phyloP scores from a whole-genome alignment of 169 alveolate species.

The Cryptosporidium felis region DNA sequence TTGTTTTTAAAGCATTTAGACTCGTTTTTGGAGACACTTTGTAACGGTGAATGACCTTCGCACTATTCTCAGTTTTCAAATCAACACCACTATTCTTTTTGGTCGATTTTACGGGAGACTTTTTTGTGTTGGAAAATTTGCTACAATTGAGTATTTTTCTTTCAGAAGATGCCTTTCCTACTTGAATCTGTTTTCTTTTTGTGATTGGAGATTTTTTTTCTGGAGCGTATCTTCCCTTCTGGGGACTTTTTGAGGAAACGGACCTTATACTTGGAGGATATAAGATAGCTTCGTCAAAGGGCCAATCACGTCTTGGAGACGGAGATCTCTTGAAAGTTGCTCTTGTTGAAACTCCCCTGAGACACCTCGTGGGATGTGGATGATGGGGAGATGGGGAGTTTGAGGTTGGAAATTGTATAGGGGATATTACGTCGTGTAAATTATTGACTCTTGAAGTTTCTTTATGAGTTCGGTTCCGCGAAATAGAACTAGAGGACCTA shows the following conservation, averaged over 20 bases:
- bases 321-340: constrained; percentile 60
- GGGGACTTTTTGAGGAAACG: not conserved
- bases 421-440: too few species aligned
- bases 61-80: not conserved
- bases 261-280: constrained; percentile 57
- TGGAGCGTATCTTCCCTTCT: not conserved
- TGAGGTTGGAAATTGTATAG: too few species aligned
- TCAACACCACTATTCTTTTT: not conserved
- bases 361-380: constrained; percentile 62
- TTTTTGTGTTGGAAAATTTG: not conserved
- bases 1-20: not conserved
- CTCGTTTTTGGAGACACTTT: not conserved
- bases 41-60: not conserved
- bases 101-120: not conserved
- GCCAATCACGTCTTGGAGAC: constrained; percentile 64
- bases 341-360: constrained; percentile 67
- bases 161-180: not conserved
- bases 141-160: not conserved
- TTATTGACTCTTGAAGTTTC: too few species aligned
- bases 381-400: constrained; percentile 1
- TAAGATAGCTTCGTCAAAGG: constrained; percentile 50
- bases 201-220: not conserved
- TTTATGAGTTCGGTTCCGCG: too few species aligned
- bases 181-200: not conserved
- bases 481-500: not conserved